Base-by-base conservation (phyloP, 2,329 filamentous ascomycete species). In the Colletotrichum simmondsii region DNA sequence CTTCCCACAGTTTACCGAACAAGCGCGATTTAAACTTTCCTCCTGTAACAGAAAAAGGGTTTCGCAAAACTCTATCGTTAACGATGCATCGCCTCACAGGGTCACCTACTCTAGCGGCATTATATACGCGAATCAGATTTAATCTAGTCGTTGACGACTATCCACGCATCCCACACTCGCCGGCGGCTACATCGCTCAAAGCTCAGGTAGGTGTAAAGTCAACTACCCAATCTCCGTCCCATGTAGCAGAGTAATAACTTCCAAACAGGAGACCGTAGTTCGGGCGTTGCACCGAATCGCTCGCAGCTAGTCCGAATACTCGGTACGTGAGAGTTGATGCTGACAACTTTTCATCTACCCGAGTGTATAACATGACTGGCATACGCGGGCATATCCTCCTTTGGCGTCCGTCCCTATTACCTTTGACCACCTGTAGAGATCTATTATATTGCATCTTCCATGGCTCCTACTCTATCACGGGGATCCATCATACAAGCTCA, bases 31-130 rank as follows among this genome's bases (percentile, higher is more conserved):
- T 61, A 70, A 22, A 71, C 54, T 71, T 72, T 57, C 60, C 52
- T 70, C 60, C 56, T 65, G 66, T 65, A 56, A 69, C 70, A 37
- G 30, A 65, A 14, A 56, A 14, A 70, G 65, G 12, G 60, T 57
- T 65, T 61, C 32, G 11, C 24, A 4, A 70, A 72, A 65, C 24
- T 46, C 42, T 71, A 58, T 57, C 24, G 14, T 16, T 24, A 54
- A 52, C 37, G 28, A n/a, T 2, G 10, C 65, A 53, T 49, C 24
- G 56, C 28, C 58, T 28, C 30, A 42, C 59, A 60, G 59, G 54
- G 59, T 56, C 35, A 16, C 59, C 8, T 30, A 26, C 12, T 52
- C 46, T 30, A 56, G 10, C 6, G 19, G 22, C 54, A 14, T 28
- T 19, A 35, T 14, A 30, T 7, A 14, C 65, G 49, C 60, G 57